phyloP scores from a whole-genome alignment of 2,329 filamentous ascomycete species.

The Talaromyces sp. region DNA sequence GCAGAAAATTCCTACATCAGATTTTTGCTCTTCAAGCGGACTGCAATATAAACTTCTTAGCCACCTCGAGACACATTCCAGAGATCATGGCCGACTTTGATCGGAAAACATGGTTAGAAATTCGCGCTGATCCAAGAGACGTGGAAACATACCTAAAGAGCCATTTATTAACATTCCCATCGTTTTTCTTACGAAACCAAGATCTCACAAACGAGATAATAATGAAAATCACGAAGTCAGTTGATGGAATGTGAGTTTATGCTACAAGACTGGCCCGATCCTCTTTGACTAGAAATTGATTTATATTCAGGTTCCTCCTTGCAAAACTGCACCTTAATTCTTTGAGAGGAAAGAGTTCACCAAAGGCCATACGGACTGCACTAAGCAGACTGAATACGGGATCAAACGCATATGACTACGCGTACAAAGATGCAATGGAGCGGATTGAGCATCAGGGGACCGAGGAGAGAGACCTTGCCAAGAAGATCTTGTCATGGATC shows the following conservation, averaged over 20 bases:
- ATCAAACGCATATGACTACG: slow-evolving; percentile 32
- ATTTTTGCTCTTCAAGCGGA: slow-evolving; percentile 5
- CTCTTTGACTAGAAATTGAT: not conserved
- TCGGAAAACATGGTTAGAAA: not conserved
- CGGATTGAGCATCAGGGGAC: slow-evolving; percentile 35
- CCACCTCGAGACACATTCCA: slow-evolving; percentile 9
- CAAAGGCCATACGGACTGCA: slow-evolving; percentile 31
- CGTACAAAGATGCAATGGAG: slow-evolving; percentile 44
- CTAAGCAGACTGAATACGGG: slow-evolving; percentile 33
- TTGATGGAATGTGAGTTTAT: slow-evolving; percentile 33
- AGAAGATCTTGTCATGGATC: slow-evolving; percentile 42
- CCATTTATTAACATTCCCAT: not conserved
- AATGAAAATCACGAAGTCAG: slow-evolving; percentile 23
- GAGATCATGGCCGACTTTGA: slow-evolving; percentile 9
- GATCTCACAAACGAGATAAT: not conserved
- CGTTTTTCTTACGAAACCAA: not conserved
- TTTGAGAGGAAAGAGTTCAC: slow-evolving; percentile 18
- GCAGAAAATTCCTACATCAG: not conserved
- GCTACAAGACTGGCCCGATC: not conserved
- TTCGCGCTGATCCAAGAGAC: not conserved
- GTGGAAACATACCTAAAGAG: not conserved
- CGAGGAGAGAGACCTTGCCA: slow-evolving; percentile 41
- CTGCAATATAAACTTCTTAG: slow-evolving; percentile 4
- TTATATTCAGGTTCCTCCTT: slow-evolving; percentile 27
- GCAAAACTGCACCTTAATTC: slow-evolving; percentile 26